Base-by-base conservation (phyloP, 371 early-diverging fungal species). In the Saksenaea vasiformis region DNA sequence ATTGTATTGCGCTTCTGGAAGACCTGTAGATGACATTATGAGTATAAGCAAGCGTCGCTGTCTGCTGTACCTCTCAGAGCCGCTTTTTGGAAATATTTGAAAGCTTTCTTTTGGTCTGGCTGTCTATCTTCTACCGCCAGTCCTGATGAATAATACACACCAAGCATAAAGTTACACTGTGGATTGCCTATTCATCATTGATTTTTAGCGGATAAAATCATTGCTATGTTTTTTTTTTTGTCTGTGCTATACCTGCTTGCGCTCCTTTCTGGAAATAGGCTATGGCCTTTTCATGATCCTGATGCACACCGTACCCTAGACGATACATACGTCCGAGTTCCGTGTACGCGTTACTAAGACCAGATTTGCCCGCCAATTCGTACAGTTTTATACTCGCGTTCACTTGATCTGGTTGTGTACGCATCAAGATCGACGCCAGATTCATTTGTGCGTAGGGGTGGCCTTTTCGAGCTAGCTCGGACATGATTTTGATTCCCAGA, bases 381-480 rank as follows among this genome's bases (percentile, higher is more conserved):
- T 83, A 83, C n/a, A 83, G 44, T 51, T 83, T 63, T 27, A 83
- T 61, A 13, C 76, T 77, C 3, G 71, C 44, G 0, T 65, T 27
- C 0, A 73, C 67, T n/a, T 59, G 58, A 37, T 75, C 70, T 1
- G 77, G 66, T 36, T 74, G 73, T 4, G 72, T 70, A 9, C 79
- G 74, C 74, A 78, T 77, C 11, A 80, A 31, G 27, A 79, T 80
- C n/a, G 77, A 58, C 8, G 83, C 83, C 38, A 83, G 44, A 38
- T 77, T 77, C 76, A 77, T 74, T 67, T 83, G 83, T 27, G 83
- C 80, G 56, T 74, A 71, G 9, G 80, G 80, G 58, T 80, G 79
- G 1, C 80, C 83, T 39, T 78, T 83, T 36, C 72, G 74, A 2
- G 83, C 79, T 14, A 83, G 39, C 38, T 72, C 51, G 1, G 80